Evolutionary conservation across 805 yeast genomes (phyloP), one percentile per base, ranked within the genome.

Genomic region (Metschnikowia anglica): DNA sequence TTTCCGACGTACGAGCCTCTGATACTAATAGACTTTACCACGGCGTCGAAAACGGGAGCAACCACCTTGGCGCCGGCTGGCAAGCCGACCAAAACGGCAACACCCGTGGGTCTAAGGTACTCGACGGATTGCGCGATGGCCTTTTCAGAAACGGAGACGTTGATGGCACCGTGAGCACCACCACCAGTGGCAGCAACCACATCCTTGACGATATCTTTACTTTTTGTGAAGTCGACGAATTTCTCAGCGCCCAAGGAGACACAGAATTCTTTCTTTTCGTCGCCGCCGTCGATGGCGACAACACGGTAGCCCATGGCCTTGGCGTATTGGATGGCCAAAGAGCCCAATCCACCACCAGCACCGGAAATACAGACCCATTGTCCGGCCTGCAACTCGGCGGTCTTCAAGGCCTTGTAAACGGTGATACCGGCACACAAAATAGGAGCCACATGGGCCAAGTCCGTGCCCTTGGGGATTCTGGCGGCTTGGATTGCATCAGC

Each of bases 261-360:
- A 62, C 73, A 73, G 48, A 80, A 65, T 30, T 62, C 52, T 34
- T 28, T 44, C 68, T 84, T 83, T 34, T 76, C 88, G 11, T 62
- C 84, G 66, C 88, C 88, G 63, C 86, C 87, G 60, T 84, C 90
- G 53, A 84, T 81, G 53, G 78, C 88, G 27, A 83, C 54, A 35
- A 83, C 86, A 55, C 75, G 62, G 66, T 70, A 72, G 57, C 90
- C 91, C 85, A 83, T 77, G 48, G 87, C 88, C 54, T 66, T 74
- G 49, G 87, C 89, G 66, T 81, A 84, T 68, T 84, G 89, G 55
- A 83, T 71, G 43, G 88, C 88, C 52, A 84, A 66, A 29, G 87
- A 71, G 59, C 90, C 91, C 64, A 84, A 75, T 60, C 91, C 90
- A 63, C 90, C 90, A 64, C 80, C 86, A 49, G 88, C 89, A 70